Base-by-base conservation (phyloP, 2,329 filamentous ascomycete genomes). In the Colletotrichum lentis region DNA sequence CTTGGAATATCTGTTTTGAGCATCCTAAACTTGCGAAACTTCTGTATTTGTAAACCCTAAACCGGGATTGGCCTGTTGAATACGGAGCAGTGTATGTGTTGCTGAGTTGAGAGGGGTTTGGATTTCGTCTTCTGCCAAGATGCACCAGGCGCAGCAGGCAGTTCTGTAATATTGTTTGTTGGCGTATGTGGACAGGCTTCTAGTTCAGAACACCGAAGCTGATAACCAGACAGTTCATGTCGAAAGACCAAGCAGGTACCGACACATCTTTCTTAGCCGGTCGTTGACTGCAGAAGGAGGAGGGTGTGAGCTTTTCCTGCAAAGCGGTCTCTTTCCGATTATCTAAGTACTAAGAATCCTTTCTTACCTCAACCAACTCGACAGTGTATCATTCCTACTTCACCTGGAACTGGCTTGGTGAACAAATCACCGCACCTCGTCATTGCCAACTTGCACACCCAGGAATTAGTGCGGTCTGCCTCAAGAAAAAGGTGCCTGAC, bases 331-430 rank as follows among this genome's bases (percentile, higher is more conserved):
- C 46, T 49, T 44, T 47, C 46, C 57, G 10, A 59, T 31, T 12
- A 22, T 37, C 27, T 11, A 47, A 22, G 2, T 7, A 7, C 6
- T 11, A 27, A 43, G 3, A 54, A 43, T 11, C n/a, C 37, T 35
- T 54, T 53, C 46, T 31, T 57, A 16, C 22, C n/a, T n/a, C 22
- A 20, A 53, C n/a, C 58, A 62, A 35, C 22, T 24, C 35, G 35
- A 39, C 35, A 20, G 37, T 43, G 24, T 49, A 31, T 37, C 35
- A 47, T n/a, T 31, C 58, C 47, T 62, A 31, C 58, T 47, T 62
- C 58, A 54, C 31, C 12, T 27, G 3, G 44, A 8, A 37, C 37
- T 53, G 16, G 12, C 37, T 35, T 22, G 31, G 18, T n/a, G 24
- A 16, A 20, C 8, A 37, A 11, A 12, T 44, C 49, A 12, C 20